Percentiles rank a stretch among this genome's conserved stretches.
phyloP scores from a whole-genome alignment of 768 basidiomycete genomes.

The Polyporus arcularius region DNA sequence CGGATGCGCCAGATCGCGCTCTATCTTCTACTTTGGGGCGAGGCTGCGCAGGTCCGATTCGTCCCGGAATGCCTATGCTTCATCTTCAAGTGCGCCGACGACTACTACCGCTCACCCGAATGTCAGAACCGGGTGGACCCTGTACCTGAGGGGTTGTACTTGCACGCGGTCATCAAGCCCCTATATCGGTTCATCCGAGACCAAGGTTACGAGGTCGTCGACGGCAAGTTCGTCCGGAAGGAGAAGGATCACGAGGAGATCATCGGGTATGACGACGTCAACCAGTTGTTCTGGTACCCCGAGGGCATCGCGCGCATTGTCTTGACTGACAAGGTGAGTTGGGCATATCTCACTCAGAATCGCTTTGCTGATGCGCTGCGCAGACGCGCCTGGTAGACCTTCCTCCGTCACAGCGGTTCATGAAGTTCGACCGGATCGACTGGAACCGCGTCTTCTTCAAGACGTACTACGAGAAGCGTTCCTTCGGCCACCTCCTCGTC shows the following conservation, averaged over 20 bases:
- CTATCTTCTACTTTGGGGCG: slow-evolving; percentile 96
- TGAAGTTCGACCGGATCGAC: slow-evolving; percentile 95
- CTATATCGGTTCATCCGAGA: slow-evolving; percentile 96
- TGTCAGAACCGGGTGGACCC: slow-evolving; percentile 92
- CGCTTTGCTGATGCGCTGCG: background rate
- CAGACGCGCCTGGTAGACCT: slow-evolving; percentile 91
- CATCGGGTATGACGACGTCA: slow-evolving; percentile 98
- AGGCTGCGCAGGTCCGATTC: slow-evolving; percentile 96
- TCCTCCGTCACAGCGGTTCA: slow-evolving; percentile 88
- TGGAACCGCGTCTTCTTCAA: slow-evolving; percentile 99
- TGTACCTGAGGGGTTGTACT: slow-evolving; percentile 93
- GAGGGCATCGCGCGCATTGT: slow-evolving; percentile 95
- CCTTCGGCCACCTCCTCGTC: slow-evolving; percentile 94
- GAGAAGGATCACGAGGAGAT: slow-evolving; percentile 93
- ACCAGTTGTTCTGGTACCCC: slow-evolving; percentile 99
- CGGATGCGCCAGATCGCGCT: slow-evolving; percentile 94
- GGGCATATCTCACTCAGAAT: background rate
- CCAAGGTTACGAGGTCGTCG: slow-evolving; percentile 95
- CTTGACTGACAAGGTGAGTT: slow-evolving; percentile 78
- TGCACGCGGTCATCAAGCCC: slow-evolving; percentile 88
- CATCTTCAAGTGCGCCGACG: slow-evolving; percentile 99
- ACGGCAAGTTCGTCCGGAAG: slow-evolving; percentile 91
- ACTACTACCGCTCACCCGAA: slow-evolving; percentile 98
- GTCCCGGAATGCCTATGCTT: slow-evolving; percentile 96
- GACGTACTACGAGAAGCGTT: slow-evolving; percentile 97